Evolutionary conservation across 371 early-diverging fungal species (phyloP).

Genomic region (Chytridiales sp.): DNA sequence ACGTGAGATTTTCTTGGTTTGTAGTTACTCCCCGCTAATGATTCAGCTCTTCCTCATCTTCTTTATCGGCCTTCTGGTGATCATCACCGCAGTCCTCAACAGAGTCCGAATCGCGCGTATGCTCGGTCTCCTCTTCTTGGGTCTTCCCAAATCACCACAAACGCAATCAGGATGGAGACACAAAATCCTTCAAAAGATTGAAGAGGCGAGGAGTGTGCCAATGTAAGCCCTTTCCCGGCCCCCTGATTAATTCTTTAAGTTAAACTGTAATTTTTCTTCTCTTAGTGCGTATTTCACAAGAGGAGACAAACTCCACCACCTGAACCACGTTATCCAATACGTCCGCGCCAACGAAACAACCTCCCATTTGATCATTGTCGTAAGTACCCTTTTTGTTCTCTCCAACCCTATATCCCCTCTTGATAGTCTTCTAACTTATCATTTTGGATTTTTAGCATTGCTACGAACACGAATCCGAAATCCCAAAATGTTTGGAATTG

Average conservation of each 20-base stretch:
- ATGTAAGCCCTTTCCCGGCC: constrained; percentile 22
- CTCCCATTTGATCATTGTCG: constrained; percentile 50
- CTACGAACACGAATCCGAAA: constrained; percentile 15
- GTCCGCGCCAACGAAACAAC: constrained; percentile 51
- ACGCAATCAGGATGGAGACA: constrained; percentile 22
- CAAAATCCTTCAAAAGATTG: constrained; percentile 38
- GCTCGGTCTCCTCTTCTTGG: constrained; percentile 24
- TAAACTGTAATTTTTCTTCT: constrained; percentile 15
- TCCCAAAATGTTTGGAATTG: constrained; percentile 23
- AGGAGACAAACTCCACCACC: constrained; percentile 56
- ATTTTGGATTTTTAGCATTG: constrained; percentile 26
- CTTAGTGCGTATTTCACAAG: constrained; percentile 52
- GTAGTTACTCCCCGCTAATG: constrained; percentile 43
- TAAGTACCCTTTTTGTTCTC: constrained; percentile 36
- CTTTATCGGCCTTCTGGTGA: constrained; percentile 42
- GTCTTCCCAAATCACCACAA: neutral
- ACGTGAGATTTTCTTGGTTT: neutral
- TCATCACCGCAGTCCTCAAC: constrained; percentile 44
- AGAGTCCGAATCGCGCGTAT: constrained; percentile 51
- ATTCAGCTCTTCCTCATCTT: constrained; percentile 53
- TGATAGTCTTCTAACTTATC: constrained; percentile 1
- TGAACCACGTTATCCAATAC: constrained; percentile 60
- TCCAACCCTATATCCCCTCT: too few species aligned
- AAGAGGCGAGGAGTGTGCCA: constrained; percentile 42
- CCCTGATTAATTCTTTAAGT: neutral